Evolutionary conservation across 1,284 basidiomycete species (phyloP).

Genomic region (Tetrapyrgos nigripes): DNA sequence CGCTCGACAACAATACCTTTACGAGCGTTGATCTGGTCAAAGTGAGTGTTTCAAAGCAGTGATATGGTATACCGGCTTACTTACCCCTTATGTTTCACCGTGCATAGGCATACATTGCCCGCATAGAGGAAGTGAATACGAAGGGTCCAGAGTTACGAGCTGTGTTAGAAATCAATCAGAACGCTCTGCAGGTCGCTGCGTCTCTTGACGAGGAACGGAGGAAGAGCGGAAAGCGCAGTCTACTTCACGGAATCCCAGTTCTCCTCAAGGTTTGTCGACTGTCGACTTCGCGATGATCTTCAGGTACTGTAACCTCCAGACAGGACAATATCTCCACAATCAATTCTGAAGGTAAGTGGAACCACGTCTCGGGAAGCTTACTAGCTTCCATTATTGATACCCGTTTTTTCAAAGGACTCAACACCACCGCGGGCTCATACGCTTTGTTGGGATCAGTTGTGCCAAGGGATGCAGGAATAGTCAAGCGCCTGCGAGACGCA

Average conservation of each 20-base stretch:
- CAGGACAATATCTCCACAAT: conserved; percentile 69
- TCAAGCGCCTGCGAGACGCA: conserved; percentile 63
- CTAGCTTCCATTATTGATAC: background rate
- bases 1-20: conserved; percentile 57
- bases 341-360: conserved; percentile 52
- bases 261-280: conserved; percentile 57
- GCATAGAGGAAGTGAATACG: conserved; percentile 75
- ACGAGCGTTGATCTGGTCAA: conserved; percentile 71
- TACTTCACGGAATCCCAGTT: conserved; percentile 74
- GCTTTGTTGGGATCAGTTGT: conserved; percentile 63
- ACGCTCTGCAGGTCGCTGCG: conserved; percentile 59
- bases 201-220: conserved; percentile 61
- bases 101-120: conserved; percentile 67
- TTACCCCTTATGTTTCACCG: background rate
- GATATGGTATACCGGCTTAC: background rate
- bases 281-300: background rate
- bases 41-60: conserved; percentile 35
- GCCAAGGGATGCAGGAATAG: conserved; percentile 67
- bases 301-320: background rate
- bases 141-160: conserved; percentile 65
- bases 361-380: background rate
- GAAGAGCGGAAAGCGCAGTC: conserved; percentile 51
- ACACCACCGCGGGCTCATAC: conserved; percentile 69
- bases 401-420: conserved; percentile 54
- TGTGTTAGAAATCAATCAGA: conserved; percentile 68